A percentile compares a stretch with the other conserved stretches of the same genome.
phyloP scores from a whole-genome alignment of 768 basidiomycete species.

The Kwoniella bestiolae region DNA sequence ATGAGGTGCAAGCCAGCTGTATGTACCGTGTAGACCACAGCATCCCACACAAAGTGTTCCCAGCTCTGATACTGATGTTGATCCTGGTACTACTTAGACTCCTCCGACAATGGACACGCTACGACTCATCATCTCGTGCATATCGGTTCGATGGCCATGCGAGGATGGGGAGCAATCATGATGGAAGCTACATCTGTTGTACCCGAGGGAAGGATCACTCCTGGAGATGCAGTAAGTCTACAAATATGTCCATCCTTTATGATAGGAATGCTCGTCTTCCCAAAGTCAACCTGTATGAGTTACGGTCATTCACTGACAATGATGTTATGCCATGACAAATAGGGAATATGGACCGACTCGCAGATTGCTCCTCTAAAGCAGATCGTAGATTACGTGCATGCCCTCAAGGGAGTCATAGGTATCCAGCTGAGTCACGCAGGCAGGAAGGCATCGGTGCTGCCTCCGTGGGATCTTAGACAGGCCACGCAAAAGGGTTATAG shows the following conservation, averaged over 20 bases:
- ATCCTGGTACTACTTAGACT: slow-evolving; percentile 60
- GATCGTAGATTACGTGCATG: slow-evolving; percentile 74
- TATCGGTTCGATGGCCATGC: slow-evolving; percentile 70
- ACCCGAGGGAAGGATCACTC: slow-evolving; percentile 71
- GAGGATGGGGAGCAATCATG: slow-evolving; percentile 72
- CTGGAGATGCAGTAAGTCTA: slow-evolving; percentile 64
- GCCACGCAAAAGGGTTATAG: slow-evolving; percentile 32
- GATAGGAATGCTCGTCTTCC: too few relatives aligned
- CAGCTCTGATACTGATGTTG: too few relatives aligned
- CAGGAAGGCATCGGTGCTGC: slow-evolving; percentile 72
- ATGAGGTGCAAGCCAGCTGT: background rate
- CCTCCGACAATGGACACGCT: slow-evolving; percentile 71
- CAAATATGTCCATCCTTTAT: too few relatives aligned
- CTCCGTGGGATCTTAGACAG: slow-evolving; percentile 67
- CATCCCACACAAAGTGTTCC: too few relatives aligned
- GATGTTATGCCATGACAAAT: slow-evolving; percentile 1
- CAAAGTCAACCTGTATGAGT: too few relatives aligned
- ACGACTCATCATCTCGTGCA: slow-evolving; percentile 86
- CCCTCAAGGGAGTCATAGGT: slow-evolving; percentile 72
- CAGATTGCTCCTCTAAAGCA: slow-evolving; percentile 73
- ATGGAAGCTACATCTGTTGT: slow-evolving; percentile 76
- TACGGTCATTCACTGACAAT: background rate
- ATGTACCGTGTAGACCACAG: too few relatives aligned
- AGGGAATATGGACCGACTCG: slow-evolving; percentile 74
- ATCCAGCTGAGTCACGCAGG: slow-evolving; percentile 82